These are phyloP conservation scores for Albophoma yamanashiensis DNA, from an alignment of 2,329 filamentous ascomycete species.

Conservation along the genomic window DNA sequence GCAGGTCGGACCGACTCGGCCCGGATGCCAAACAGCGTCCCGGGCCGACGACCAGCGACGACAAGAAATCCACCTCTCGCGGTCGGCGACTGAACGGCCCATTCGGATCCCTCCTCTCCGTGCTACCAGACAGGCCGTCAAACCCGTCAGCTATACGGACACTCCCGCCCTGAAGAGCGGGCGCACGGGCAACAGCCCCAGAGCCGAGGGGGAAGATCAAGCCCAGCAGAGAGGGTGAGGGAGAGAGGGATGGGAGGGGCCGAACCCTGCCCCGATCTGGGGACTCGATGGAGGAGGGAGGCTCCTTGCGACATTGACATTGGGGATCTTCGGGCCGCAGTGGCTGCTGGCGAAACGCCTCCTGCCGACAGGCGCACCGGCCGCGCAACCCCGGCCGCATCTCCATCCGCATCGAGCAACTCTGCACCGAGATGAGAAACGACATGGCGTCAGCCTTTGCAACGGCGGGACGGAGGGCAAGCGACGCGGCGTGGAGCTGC, in stretches of 20 bases:
- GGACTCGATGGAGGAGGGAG: background rate
- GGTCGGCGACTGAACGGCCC: background rate
- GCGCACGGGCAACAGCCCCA: background rate
- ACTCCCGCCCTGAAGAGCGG: background rate
- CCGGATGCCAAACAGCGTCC: background rate
- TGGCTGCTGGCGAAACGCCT: background rate
- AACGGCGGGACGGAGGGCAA: background rate
- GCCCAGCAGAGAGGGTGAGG: background rate
- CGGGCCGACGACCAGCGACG: background rate
- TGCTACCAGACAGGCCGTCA: background rate
- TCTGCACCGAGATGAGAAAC: background rate
- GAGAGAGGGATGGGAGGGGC: background rate
- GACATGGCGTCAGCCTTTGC: background rate
- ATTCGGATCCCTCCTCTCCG: background rate
- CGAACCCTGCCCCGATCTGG: background rate
- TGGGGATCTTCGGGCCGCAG: background rate
- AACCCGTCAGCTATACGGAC: background rate
- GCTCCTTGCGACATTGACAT: background rate
- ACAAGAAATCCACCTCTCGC: background rate
- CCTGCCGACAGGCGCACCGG: background rate
- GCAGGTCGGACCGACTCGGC: background rate
- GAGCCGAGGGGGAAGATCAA: background rate
- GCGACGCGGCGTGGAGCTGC: background rate
- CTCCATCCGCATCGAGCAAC: background rate
- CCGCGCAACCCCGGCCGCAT: background rate